Percentiles rank a stretch among this genome's conserved stretches.
Conservation (phyloP, 805 yeast genomes). For the Candida fluviatilis region DNA sequence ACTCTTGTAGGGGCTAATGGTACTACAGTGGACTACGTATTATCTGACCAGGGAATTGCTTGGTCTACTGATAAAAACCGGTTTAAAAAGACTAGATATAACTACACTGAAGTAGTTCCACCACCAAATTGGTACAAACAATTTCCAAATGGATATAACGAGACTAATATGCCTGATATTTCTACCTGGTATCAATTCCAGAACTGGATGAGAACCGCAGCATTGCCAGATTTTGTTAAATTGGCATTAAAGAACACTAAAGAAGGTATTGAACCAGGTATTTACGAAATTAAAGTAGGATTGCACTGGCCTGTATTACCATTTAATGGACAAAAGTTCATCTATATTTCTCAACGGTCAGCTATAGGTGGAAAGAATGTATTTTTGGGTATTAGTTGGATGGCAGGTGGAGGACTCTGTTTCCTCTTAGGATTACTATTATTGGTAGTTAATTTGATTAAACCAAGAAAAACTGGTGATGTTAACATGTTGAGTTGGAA, state of each 20-base stretch:
- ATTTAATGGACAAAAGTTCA: constrained; percentile 62
- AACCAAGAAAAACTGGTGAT: constrained; percentile 72
- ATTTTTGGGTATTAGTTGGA: constrained; percentile 70
- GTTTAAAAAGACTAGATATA: constrained; percentile 39
- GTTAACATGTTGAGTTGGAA: constrained; percentile 72
- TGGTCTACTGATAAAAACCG: constrained; percentile 37
- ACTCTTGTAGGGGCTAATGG: constrained; percentile 37
- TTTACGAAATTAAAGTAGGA: constrained; percentile 62
- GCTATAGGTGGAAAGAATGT: constrained; percentile 73
- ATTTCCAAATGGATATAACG: constrained; percentile 42
- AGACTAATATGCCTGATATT: constrained; percentile 40
- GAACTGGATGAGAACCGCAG: constrained; percentile 45
- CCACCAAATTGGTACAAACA: constrained; percentile 44
- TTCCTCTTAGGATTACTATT: constrained; percentile 51
- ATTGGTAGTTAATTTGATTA: constrained; percentile 50
- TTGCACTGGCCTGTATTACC: constrained; percentile 75
- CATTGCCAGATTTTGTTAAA: constrained; percentile 38
- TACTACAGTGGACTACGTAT: constrained; percentile 22
- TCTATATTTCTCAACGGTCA: constrained; percentile 66
- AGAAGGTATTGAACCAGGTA: constrained; percentile 51
- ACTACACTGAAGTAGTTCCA: constrained; percentile 34
- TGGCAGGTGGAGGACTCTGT: constrained; percentile 72
- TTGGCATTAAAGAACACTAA: constrained; percentile 60
- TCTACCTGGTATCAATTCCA: constrained; percentile 42
- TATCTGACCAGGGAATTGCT: constrained; percentile 39